These are phyloP conservation scores for Leishmania martiniquensis DNA, from an alignment of 208 protist species.

Conservation along the genomic window DNA sequence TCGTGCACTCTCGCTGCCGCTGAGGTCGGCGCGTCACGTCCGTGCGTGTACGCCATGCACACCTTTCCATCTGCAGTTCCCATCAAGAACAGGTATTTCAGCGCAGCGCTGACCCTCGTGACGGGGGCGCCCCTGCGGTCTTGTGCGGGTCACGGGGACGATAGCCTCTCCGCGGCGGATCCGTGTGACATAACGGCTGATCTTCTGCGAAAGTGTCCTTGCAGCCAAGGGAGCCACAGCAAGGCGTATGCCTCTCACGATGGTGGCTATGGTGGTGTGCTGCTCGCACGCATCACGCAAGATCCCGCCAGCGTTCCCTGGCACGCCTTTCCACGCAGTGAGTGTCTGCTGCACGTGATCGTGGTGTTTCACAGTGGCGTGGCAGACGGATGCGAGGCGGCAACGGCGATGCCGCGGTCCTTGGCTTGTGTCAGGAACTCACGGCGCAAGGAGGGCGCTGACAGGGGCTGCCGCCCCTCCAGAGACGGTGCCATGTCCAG, in stretches of 20 bases:
- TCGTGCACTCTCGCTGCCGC: background rate
- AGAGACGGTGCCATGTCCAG: background rate
- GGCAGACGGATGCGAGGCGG: background rate
- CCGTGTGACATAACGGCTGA: background rate
- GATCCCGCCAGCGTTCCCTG: constrained; percentile 42
- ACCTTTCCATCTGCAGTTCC: constrained; percentile 5
- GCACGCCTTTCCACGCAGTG: constrained; percentile 38
- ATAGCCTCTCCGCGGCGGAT: background rate
- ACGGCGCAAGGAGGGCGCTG: background rate
- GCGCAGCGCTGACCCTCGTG: background rate
- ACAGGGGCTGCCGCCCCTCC: background rate
- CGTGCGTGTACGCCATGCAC: background rate
- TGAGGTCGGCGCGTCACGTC: background rate
- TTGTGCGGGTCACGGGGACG: background rate
- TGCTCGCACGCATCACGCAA: constrained; percentile 38
- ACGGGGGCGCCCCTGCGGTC: background rate
- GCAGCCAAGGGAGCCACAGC: background rate
- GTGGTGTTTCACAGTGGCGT: constrained; percentile 27
- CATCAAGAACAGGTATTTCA: constrained; percentile 22
- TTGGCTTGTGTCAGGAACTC: background rate
- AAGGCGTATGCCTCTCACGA: background rate
- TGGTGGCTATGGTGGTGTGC: constrained; percentile 37
- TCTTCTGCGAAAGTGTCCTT: background rate
- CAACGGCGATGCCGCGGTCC: background rate
- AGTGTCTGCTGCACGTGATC: constrained; percentile 42